phyloP scores from a whole-genome alignment of 257 asterid genomes.

The Thymus mandschuricus region DNA sequence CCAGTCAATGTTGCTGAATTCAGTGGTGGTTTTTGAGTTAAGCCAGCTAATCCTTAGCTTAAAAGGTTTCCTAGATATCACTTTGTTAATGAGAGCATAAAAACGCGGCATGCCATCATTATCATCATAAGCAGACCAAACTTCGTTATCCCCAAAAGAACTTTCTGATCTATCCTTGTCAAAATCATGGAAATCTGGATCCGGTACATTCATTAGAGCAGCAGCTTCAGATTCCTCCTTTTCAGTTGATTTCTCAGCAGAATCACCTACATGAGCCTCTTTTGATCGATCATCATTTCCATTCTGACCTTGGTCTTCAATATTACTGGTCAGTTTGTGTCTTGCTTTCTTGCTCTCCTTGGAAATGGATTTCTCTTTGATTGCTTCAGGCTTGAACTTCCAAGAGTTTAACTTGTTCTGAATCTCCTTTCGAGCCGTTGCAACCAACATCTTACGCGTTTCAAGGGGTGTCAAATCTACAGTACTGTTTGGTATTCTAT shows the following conservation, averaged over 20 bases:
- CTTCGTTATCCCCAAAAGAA: constrained; percentile 71
- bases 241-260: constrained; percentile 37
- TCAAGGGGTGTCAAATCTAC: constrained; percentile 55
- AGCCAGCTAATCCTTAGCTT: constrained; percentile 77
- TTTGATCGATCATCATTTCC: constrained; percentile 41
- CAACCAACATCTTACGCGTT: constrained; percentile 46
- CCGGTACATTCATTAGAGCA: constrained; percentile 72
- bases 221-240: constrained; percentile 29
- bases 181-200: constrained; percentile 81
- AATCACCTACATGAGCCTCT: constrained; percentile 24
- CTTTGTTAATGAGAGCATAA: constrained; percentile 70
- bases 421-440: constrained; percentile 54
- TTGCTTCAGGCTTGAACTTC: constrained; percentile 33
- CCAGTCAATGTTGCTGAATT: constrained; percentile 67
- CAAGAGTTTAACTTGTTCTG: constrained; percentile 42
- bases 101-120: constrained; percentile 89
- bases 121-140: constrained; percentile 85
- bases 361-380: constrained; percentile 30
- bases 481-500: constrained; percentile 38
- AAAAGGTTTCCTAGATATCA: constrained; percentile 66
- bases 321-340: constrained; percentile 21
- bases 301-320: constrained; percentile 38
- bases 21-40: constrained; percentile 66
- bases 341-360: constrained; percentile 45
- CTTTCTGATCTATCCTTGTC: constrained; percentile 62